Base-by-base conservation (phyloP, 2,329 filamentous ascomycete species). In the Ophiostoma angusticollis region DNA sequence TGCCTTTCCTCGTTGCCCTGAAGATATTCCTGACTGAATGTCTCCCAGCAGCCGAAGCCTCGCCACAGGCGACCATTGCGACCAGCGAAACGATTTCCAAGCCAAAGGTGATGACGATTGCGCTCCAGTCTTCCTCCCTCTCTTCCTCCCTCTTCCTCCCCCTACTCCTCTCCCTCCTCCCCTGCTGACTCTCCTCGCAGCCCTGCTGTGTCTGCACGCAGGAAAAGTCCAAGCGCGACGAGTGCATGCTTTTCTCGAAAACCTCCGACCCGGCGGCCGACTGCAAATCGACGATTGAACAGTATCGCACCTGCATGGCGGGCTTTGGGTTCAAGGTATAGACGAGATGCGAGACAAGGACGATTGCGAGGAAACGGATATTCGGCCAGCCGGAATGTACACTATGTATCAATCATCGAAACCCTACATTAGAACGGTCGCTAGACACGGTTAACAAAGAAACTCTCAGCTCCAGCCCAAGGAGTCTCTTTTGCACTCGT, bases 151-250 rank as follows among this genome's bases (percentile, higher is more conserved):
- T 11, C 3, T 17, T 7, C 17, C 21, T 13, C 16, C 12, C 22
- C 30, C 16, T n/a, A 8, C 7, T 6, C 9, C 16, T 8, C 3
- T n/a, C 6, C 18, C 3, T 21, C 14, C 8, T 31, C 14, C 5
- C 17, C 17, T 17, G 3, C 9, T 23, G 34, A 31, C n/a, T 9
- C 14, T 31, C 16, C 1, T 13, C 2, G 43, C 54, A 95, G 85
- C 89, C 89, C 31, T 96, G 91, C 73, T 96, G 91, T 58, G 91
- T 96, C 22, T 98, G 91, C 75, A 95, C 87, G 58, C 77, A 91
- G 31, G 86, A 98, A 61, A 98, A 98, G 62, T 70, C 84, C 28
- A 73, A 73, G 51, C 84, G 91, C 47, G 91, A 98, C 65, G 87
- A 98, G 63, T 98, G 91, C 70, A 96, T 98, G 89, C 82, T 98